Evolutionary conservation across 2,329 filamentous ascomycete species (phyloP).

Genomic region (Cladosporium sp.): DNA sequence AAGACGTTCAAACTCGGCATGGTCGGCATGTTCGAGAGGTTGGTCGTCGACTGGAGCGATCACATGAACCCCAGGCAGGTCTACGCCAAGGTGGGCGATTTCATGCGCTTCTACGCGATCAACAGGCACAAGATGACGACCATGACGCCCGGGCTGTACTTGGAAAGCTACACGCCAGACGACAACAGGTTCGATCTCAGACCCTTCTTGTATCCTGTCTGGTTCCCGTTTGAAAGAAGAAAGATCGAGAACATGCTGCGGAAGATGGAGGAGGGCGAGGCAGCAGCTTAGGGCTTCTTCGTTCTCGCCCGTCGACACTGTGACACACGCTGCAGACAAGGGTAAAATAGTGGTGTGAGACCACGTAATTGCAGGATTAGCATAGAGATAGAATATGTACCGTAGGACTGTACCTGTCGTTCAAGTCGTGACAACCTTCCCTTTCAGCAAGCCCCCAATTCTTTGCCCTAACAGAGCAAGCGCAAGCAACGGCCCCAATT

Average conservation of each 20-base stretch:
- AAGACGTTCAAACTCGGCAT: constrained; percentile 53
- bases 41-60: constrained; percentile 50
- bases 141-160: constrained; percentile 55
- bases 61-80: constrained; percentile 28
- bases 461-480: background rate
- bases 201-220: constrained; percentile 51
- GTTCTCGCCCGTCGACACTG: no score
- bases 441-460: no score
- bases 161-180: constrained; percentile 45
- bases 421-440: no score
- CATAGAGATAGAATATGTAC: no score
- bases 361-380: no score
- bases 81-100: constrained; percentile 41
- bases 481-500: background rate
- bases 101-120: constrained; percentile 56
- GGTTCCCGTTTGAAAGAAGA: constrained; percentile 43
- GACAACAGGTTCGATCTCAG: constrained; percentile 55
- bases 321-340: no score
- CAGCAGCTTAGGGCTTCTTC: background rate
- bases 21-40: constrained; percentile 51
- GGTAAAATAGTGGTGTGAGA: no score
- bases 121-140: constrained; percentile 64
- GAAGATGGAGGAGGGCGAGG: constrained; percentile 36
- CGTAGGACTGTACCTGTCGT: no score
- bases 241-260: constrained; percentile 47